Evolutionary conservation across 768 basidiomycete species (phyloP), one percentile per base, ranked within the genome.

Genomic region (Lactarius vividus): DNA sequence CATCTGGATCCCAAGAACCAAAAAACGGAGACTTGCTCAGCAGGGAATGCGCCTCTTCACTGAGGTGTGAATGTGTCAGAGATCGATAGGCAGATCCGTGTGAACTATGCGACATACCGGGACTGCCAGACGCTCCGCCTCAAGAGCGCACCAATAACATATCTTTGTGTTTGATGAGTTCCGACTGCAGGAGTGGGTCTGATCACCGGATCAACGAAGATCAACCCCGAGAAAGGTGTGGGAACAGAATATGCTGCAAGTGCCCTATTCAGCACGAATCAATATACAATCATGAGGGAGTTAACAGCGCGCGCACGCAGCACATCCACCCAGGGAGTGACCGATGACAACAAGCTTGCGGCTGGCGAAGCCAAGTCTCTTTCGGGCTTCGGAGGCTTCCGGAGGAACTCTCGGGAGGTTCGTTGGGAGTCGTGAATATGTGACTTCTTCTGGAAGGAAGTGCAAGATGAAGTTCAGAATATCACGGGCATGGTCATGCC

Each of bases 241-340:
- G 92, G 92, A 64, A 79, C 77, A 49, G 82, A 79, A 29, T 87
- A 70, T 2, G 91, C 89, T 1, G 86, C 91, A 44, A 86, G 82
- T n/a, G 84, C 74, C 18, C 89, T 92, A 69, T 13, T 16, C n/a
- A n/a, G 33, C 10, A 33, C 35, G 64, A 18, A 10, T 59, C 35
- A 52, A 26, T 66, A 69, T 23, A 65, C 52, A 35, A 61, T 44
- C 42, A 26, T n/a, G 55, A 33, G 40, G 20, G 26, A 9, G 28
- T 20, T 10, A 59, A 37, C 20, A 53, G 52, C 56, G 80, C 54
- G 80, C 91, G 72, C 72, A 92, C 87, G 85, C 81, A 2, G 86
- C 85, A 72, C 87, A 88, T 2, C 91, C 94, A 23, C 95, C 92
- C 60, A 92, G 87, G 0, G 93, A 95, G 73, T 97, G 95, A 0